Base-by-base conservation (phyloP, 306 rosid species). In the Morella rubra region DNA sequence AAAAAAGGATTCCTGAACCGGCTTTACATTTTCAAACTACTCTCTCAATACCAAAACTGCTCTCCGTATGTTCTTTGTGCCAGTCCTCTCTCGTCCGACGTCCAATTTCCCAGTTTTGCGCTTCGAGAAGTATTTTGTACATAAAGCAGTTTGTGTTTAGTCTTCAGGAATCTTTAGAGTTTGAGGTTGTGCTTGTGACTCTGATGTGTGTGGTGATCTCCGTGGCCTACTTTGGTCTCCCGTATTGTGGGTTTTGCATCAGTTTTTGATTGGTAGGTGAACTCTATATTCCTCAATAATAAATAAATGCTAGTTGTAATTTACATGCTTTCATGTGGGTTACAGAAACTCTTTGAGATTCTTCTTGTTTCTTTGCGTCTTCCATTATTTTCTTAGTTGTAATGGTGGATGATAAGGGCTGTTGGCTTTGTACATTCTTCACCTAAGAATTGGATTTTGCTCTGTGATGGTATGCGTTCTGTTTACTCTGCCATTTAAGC, bases 191-290 rank as follows among this genome's bases (percentile, higher is more conserved):
- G 7, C 12, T 72, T 24, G 6, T 54, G 72, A 66, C 44, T 51
- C 7, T 54, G 66, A 67, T 71, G 55, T 81, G 56, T 1, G 65
- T 37, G 7, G 19, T 40, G 8, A 6, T 59, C 5, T 76, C 24
- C 10, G 79, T n/a, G 54, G 41, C 69, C 76, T 69, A 41, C 44
- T 80, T 53, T 60, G 40, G n/a, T 40, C 22, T 16, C 19, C 46
- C 53, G 1, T 9, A 18, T 71, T 1, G 59, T 72, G 16, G 69
- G 53, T 49, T 54, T 27, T 11, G 27, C 62, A 15, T 4, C 51
- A 6, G 37, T 14, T 14, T 40, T 41, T 68, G 24, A 73, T 59
- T 60, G 79, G 73, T 73, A 68, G 76, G 73, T 77, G 81, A 42
- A 42, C 56, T 72, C 70, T 60, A 27, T 50, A 10, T 53, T 9